Base-by-base conservation (phyloP, 73 alveolate species). In the Paramecium tetraurelia region DNA sequence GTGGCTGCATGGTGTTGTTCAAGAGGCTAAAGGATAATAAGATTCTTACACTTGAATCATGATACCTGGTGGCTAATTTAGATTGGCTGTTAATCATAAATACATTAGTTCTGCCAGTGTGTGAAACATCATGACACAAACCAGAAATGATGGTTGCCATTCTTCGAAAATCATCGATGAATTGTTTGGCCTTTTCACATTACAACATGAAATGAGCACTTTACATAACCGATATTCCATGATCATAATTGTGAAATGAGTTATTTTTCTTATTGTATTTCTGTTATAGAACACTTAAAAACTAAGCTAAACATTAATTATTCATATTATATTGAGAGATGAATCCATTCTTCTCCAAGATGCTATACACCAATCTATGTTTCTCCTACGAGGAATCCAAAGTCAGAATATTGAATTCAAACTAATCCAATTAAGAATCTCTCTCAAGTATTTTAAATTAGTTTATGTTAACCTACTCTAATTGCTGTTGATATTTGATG, bases 1-100 rank as follows among this genome's bases (percentile, higher is more conserved):
- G 94, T 89, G 1, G 94, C 94, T 12, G 87, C 92, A 71, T 89
- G 94, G 72, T 89, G 94, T 41, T 89, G 43, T 71, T 89, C 94
- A 29, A 89, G 87, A 69, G 87, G 92, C 89, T 69, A 43, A 3
- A 33, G 14, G 24, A 59, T 59, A 59, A 27, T 2, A 18, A 53
- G 5, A 53, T 53, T 53, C 44, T 38, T 86, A 86, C 93, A 59
- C 88, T 63, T 71, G 80, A 70, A 50, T 89, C 94, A 46, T 89
- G 94, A 72, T 89, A 89, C 46, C 94, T 20, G 6, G 71, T 70
- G 11, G 94, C 94, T 41, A 89, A 59, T 59, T 89, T 89, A 27
- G 92, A 71, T 27, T 89, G 31, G n/a, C 86, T 83, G 14, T 77
- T 50, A 14, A 89, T 89, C 77, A 70, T 83, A 50, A 89, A 89